Base-by-base conservation (phyloP, 441 rosid genomes). In the Pelargonium cotyledonis region DNA sequence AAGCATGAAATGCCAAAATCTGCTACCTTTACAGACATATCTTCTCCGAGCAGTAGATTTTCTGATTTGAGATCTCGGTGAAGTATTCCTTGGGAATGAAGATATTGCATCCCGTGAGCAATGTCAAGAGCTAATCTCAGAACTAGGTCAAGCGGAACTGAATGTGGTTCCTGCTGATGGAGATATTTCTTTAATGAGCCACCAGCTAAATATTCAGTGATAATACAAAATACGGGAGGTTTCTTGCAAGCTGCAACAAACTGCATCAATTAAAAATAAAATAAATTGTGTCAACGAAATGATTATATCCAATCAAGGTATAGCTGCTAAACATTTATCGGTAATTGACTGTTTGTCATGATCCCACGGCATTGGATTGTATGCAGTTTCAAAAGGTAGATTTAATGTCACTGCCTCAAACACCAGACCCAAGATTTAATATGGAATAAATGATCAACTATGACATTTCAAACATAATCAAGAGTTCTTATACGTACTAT, bases 21-120 rank as follows among this genome's bases (percentile, higher is more conserved):
- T 40, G 95, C 95, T 11, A 89, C 90, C 78, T 83, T 89, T 66
- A 85, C 89, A 55, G 76, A 55, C 89, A 89, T 85, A 69, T 85
- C 89, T 76, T 82, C 85, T 41, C 84, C 87, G n/a, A 89, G 90
- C 49, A 89, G 83, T 63, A 87, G 74, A 74, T 89, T 89, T 78
- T 89, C 95, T 14, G 95, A 89, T 75, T 89, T 89, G 75, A 89
- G 90, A 80, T 89, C 92, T 72, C 90, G 76, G 46, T 89, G 92
- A 53, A 89, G 88, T 67, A 89, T 77, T 40, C 95, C 89, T 73
- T 69, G 81, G 63, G 89, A 83, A 79, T 89, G 95, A 77, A 89
- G 91, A 70, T 81, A 89, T 64, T 80, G 86, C 92, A 87, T 89
- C 49, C 90, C 95, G 0, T 68, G 86, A 35, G 95, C 92, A 76